Conservation (phyloP, 2,329 filamentous ascomycete genomes). For the Penicillium brevicompactum region DNA sequence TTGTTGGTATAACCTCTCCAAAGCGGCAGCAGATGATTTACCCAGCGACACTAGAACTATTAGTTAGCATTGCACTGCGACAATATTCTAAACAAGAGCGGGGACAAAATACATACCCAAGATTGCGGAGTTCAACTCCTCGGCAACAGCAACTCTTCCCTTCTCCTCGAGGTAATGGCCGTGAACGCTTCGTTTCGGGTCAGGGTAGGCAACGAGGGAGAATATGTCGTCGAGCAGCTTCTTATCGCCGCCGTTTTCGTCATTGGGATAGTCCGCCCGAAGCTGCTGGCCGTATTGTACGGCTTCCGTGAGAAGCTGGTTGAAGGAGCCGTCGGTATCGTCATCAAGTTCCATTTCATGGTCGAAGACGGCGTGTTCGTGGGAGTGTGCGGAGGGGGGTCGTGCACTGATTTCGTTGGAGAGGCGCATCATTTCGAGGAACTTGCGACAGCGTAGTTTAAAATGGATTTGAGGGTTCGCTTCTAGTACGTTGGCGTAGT, state of each 20-base stretch:
- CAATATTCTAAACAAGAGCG: neutral
- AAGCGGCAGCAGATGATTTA: constrained; percentile 80
- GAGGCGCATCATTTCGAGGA: constrained; percentile 88
- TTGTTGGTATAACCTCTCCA: constrained; percentile 85
- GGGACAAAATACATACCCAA: constrained; percentile 62
- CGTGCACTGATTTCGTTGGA: constrained; percentile 62
- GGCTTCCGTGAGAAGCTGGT: constrained; percentile 66
- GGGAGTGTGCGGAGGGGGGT: constrained; percentile 38
- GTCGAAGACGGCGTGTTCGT: constrained; percentile 49
- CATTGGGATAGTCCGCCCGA: constrained; percentile 73
- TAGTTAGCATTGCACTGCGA: constrained; percentile 10
- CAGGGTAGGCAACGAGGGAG: constrained; percentile 81
- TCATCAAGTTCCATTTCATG: constrained; percentile 61
- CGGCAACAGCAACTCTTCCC: constrained; percentile 77
- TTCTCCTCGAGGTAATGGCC: constrained; percentile 75
- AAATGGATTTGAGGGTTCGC: constrained; percentile 86
- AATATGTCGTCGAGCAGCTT: constrained; percentile 82
- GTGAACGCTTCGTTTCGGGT: constrained; percentile 76
- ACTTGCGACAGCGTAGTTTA: constrained; percentile 83
- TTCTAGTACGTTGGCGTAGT: constrained; percentile 78
- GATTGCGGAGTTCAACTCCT: constrained; percentile 93
- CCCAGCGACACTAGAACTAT: constrained; percentile 74
- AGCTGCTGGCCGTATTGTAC: constrained; percentile 79
- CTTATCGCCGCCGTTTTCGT: constrained; percentile 69
- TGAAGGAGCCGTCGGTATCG: constrained; percentile 38